Percentiles rank a stretch among this genome's conserved stretches.
Evolutionary conservation across 164 flowering plant species (phyloP).

Genomic region (Berberis thunbergii): DNA sequence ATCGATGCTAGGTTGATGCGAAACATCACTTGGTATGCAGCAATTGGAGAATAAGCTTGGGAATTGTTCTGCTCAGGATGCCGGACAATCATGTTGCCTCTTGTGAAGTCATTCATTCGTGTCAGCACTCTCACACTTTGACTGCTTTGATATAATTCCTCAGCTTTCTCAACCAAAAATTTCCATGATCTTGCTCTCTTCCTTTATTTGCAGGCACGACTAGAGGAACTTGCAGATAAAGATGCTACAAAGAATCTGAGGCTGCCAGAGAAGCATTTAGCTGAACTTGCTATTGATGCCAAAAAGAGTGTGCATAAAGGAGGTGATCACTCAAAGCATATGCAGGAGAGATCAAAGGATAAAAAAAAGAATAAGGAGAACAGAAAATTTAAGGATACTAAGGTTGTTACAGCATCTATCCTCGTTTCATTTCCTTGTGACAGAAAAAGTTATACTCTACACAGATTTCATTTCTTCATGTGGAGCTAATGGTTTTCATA

Average conservation of each 20-base stretch:
- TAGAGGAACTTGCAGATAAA: slow-evolving; percentile 88
- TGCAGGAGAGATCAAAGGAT: slow-evolving; percentile 68
- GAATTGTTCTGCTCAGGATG: slow-evolving; percentile 60
- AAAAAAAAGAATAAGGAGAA: slow-evolving; percentile 72
- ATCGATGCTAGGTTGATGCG: slow-evolving; percentile 78
- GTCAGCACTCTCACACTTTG: slow-evolving; percentile 30
- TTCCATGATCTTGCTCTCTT: neutral
- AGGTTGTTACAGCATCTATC: slow-evolving; percentile 36
- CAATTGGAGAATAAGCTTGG: slow-evolving; percentile 78
- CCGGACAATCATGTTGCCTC: slow-evolving; percentile 58
- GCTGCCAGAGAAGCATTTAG: slow-evolving; percentile 95
- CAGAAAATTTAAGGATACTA: slow-evolving; percentile 58
- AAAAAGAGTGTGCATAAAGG: slow-evolving; percentile 45
- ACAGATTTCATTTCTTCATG: slow-evolving; percentile 6
- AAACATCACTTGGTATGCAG: slow-evolving; percentile 58
- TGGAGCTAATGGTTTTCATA: slow-evolving; percentile 11
- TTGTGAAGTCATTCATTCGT: slow-evolving; percentile 72
- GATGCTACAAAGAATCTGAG: slow-evolving; percentile 94
- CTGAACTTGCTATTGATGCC: slow-evolving; percentile 88
- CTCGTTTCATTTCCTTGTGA: slow-evolving; percentile 6
- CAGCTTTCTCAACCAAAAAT: slow-evolving; percentile 8
- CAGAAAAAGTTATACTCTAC: no score
- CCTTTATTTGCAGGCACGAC: slow-evolving; percentile 38
- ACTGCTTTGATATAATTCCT: neutral
- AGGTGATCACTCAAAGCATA: slow-evolving; percentile 39